A percentile compares a stretch with the other conserved stretches of the same genome.
phyloP scores from a whole-genome alignment of 306 rosid species.

The Fagus crenata region DNA sequence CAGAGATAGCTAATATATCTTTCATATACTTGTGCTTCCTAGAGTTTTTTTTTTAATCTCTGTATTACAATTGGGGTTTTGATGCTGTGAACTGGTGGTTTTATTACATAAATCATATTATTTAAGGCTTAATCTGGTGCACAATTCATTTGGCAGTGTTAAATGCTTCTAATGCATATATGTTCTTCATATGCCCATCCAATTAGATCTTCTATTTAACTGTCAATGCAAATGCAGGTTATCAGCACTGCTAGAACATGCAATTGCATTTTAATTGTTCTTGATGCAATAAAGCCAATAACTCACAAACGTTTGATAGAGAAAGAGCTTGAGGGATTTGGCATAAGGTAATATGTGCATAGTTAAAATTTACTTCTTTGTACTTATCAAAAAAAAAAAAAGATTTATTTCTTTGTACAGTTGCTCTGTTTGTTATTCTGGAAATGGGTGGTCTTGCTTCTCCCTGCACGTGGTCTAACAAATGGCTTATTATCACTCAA shows the following conservation, averaged over 20 bases:
- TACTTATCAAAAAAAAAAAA: no score
- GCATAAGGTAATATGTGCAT: constrained; percentile 67
- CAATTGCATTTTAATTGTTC: constrained; percentile 93
- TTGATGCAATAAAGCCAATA: constrained; percentile 98
- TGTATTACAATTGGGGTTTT: neutral
- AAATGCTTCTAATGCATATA: constrained; percentile 17
- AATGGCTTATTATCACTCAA: neutral
- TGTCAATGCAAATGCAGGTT: constrained; percentile 60
- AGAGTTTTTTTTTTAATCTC: neutral
- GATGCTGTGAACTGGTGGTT: neutral
- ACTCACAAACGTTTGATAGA: constrained; percentile 96
- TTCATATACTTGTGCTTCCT: neutral
- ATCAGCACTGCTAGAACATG: constrained; percentile 99
- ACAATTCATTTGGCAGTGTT: neutral
- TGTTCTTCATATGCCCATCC: constrained; percentile 3
- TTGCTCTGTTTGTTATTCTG: constrained; percentile 14
- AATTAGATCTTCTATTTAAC: constrained; percentile 22
- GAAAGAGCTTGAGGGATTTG: constrained; percentile 98
- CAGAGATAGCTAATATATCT: neutral
- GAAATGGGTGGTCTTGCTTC: neutral
- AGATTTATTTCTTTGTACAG: constrained; percentile 15
- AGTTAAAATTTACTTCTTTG: constrained; percentile 21
- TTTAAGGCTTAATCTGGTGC: neutral
- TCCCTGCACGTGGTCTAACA: neutral
- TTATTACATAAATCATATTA: neutral